Base-by-base conservation (phyloP, 306 rosid species). In the Cercis canadensis region DNA sequence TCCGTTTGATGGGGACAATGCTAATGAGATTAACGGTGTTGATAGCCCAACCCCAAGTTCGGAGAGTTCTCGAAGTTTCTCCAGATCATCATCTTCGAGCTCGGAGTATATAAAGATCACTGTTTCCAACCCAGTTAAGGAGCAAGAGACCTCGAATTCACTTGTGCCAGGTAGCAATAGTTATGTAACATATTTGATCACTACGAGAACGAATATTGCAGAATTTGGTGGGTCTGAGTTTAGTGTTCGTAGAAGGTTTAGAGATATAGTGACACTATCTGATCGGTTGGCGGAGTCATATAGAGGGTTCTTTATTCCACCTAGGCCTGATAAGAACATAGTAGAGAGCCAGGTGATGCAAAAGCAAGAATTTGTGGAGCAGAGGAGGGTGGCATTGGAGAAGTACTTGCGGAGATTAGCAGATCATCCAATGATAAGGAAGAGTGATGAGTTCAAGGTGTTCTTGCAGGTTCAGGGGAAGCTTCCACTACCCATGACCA, bases 301-400 rank as follows among this genome's bases (percentile, higher is more conserved):
- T 68, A 74, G 99, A 51, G 99, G 99, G 16, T 83, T 84, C 49
- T 90, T 94, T n/a, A 87, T 94, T 43, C 98, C 98, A 40, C 90
- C 95, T 31, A 76, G 98, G 81, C 99, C 99, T 49, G 97, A 94
- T 61, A 94, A 94, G 88, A 91, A 83, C 70, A 87, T 89, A 32
- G 96, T 94, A 71, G 99, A 94, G 88, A 92, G 97, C 69, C 99
- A 94, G 82, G 96, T 94, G 69, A 94, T 94, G 99, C 99, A 94
- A 75, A 94, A 91, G 73, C 97, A 94, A 72, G 99, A 94, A 69
- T 94, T 94, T 50, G 97, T 94, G 75, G 99, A 94, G 89, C 99
- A 91, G 83, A 86, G 99, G 71, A 79, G 97, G 69, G 83, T 94
- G 69, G 91, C 96, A 21, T 62, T 94, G 86, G 97, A 94, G 81